phyloP scores from a whole-genome alignment of 2,329 filamentous ascomycete genomes.

The Immersiporthe knoxdaviesiana region DNA sequence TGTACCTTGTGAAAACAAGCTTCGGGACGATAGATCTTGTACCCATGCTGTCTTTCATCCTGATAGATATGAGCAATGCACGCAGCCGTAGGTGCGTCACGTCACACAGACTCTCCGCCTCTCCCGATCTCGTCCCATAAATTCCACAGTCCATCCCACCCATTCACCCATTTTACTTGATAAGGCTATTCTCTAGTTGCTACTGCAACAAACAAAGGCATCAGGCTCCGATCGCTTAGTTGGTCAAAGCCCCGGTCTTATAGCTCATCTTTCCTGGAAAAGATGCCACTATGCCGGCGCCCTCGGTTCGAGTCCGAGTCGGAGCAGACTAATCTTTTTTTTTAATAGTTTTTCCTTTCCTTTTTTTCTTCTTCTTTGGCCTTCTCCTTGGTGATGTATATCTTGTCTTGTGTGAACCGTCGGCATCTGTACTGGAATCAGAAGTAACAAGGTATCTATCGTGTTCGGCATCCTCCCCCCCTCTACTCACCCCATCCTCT shows the following conservation, averaged over 20 bases:
- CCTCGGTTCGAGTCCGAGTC: constrained; percentile 10
- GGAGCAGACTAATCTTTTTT: not conserved
- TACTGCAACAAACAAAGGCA: not conserved
- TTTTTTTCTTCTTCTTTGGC: not conserved
- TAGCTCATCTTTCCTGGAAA: not conserved
- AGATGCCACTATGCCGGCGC: constrained; percentile 5
- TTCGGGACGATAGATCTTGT: not conserved
- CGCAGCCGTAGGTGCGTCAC: not conserved
- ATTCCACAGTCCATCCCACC: too few species aligned
- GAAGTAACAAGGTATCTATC: not conserved
- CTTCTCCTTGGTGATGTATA: too few species aligned
- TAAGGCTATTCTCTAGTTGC: not conserved
- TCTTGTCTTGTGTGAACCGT: not conserved
- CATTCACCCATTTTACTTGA: not conserved
- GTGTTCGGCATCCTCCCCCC: not conserved
- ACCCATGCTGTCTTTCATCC: not conserved
- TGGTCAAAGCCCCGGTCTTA: constrained; percentile 14
- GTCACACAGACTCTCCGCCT: not conserved
- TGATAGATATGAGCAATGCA: not conserved
- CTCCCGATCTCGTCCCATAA: not conserved
- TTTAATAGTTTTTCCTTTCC: not conserved
- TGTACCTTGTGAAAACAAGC: not conserved
- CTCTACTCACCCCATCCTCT: constrained; percentile 10
- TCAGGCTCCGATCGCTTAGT: constrained; percentile 5
- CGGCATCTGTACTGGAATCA: not conserved